Base-by-base conservation (phyloP, 306 rosid genomes). In the Carpinus viminea region DNA sequence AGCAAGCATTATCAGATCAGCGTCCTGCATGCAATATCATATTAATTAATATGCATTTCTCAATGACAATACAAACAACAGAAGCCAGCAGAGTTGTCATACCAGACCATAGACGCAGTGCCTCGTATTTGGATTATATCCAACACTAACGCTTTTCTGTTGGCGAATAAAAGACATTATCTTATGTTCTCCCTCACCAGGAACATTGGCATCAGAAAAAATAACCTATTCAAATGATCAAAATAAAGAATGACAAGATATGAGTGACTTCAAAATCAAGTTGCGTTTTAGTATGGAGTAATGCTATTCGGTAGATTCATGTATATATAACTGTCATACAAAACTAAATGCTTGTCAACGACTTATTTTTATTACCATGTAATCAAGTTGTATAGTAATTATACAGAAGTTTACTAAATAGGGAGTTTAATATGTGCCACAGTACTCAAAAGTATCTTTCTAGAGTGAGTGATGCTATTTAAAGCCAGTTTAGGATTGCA, bases 121-220 rank as follows among this genome's bases (percentile, higher is more conserved):
- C 1, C 61, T 71, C 0, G 89, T 88, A 24, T 86, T 88, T 6
- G 93, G 91, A 86, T 89, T 38, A 57, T 87, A 86, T 0, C 20
- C 73, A 8, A 79, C 7, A 6, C 45, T 73, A 24, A 84, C 82
- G 12, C 16, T 53, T 4, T 91, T 84, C 52, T 88, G 90, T 11
- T 46, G 53, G 1, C 92, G 80, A 12, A 91, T 78, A 66, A 75
- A 89, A 0, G 86, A 73, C 77, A 88, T 85, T 2, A 91, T 75
- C 57, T 91, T 91, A 43, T 89, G 96, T 43, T 89, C 96, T 2
- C 93, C 96, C 82, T 88, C 93, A 1, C 93, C 96, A 11, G 93
- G 90, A 80, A 85, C 92, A 83, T 83, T 90, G n/a, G 92, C 78
- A 82, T 89, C 92, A 38, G 90, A 89, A 0, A 89, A 75, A 70